Base-by-base conservation (phyloP, 352 stramenopile species). In the Thalassiosira exigua region DNA sequence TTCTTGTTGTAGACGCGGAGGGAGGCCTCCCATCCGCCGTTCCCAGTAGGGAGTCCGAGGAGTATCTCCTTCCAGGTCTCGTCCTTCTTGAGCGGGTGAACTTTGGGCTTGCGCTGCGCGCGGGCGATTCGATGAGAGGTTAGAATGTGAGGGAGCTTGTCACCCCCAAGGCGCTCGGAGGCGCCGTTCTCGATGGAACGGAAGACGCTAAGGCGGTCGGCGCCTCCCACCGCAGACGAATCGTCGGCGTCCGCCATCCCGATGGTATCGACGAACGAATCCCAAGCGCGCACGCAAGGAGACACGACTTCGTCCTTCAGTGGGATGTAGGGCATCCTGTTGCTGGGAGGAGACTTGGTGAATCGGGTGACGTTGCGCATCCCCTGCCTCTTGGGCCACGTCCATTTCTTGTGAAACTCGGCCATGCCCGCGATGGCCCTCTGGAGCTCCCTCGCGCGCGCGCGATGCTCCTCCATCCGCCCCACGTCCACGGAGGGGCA, bases 31-130 rank as follows among this genome's bases (percentile, higher is more conserved):
- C 65, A 74, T 44, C 39, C 57, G 1, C 65, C 65, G 59, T 66
- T 50, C 33, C 51, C 42, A n/a, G n/a, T n/a, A 39, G 42, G 42
- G 7, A 56, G 32, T 57, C 62, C 72, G 29, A 75, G 50, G 0
- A 81, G 32, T 48, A 81, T 53, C 52, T 81, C 61, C 48, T 66
- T 81, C 72, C 72, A 81, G 0, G 65, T 67, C 44, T 33, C 44
- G 44, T 48, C 36, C 4, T 59, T 50, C n/a, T n/a, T n/a, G n/a
- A n/a, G n/a, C n/a, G n/a, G n/a, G n/a, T n/a, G n/a, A n/a, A n/a
- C n/a, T n/a, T n/a, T n/a, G n/a, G n/a, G n/a, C n/a, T n/a, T n/a
- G n/a, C n/a, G n/a, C n/a, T n/a, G n/a, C n/a, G n/a, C n/a, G n/a
- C n/a, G n/a, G n/a, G n/a, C n/a, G n/a, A n/a, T n/a, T n/a, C n/a